These are phyloP conservation scores for Flueggea neowawraea DNA, from an alignment of 441 rosid species.

Conservation along the genomic window DNA sequence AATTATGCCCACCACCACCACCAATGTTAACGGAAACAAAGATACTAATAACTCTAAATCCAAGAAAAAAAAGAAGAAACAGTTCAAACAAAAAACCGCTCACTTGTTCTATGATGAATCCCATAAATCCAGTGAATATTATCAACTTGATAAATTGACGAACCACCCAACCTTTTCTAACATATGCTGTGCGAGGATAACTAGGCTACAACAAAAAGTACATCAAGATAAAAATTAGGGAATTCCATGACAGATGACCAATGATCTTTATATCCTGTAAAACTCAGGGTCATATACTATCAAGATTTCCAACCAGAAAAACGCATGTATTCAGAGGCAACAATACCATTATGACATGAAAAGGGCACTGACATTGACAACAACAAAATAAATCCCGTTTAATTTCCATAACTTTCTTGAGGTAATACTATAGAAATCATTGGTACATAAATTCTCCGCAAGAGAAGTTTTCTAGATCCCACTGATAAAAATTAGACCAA, in stretches of 20 bases:
- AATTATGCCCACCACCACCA: constrained; percentile 18
- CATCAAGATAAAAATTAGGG: constrained; percentile 6
- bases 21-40: constrained; percentile 21
- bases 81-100: constrained; percentile 14
- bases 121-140: constrained; percentile 93
- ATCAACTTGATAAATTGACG: constrained; percentile 80
- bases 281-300: background rate
- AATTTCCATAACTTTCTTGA: no score
- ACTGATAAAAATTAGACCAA: no score
- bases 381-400: no score
- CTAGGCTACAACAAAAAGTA: constrained; percentile 43
- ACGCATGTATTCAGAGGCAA: no score
- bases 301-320: no score
- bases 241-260: background rate
- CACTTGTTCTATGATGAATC: constrained; percentile 95
- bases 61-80: constrained; percentile 9
- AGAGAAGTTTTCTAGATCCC: no score
- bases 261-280: background rate
- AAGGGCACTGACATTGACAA: no score
- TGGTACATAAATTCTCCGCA: no score
- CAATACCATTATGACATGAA: no score
- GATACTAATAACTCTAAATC: background rate
- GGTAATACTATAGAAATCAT: no score
- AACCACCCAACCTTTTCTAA: constrained; percentile 92
- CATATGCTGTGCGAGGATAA: constrained; percentile 79